Conservation (phyloP, 2,329 filamentous ascomycete species). For the Byssochlamys sp. region DNA sequence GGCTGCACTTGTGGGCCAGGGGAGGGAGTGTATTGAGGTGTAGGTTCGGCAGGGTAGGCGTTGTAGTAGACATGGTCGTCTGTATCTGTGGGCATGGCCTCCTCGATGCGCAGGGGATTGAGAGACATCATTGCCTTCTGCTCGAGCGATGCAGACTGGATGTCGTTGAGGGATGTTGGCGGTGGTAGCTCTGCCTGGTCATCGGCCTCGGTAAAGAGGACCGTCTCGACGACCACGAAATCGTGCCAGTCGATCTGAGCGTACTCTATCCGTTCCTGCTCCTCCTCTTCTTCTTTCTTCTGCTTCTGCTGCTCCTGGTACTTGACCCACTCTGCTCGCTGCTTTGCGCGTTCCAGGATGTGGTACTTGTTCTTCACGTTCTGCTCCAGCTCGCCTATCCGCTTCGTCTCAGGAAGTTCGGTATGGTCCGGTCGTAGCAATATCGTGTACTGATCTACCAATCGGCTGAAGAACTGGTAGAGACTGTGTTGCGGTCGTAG, state of each 20-base stretch:
- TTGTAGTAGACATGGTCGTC: conserved; percentile 46
- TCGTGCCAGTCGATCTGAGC: conserved; percentile 96
- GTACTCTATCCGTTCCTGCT: conserved; percentile 67
- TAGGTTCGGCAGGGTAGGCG: conserved; percentile 33
- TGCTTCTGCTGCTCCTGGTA: conserved; percentile 75
- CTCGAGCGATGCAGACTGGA: conserved; percentile 88
- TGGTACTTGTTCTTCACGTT: conserved; percentile 73
- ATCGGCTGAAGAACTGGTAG: conserved; percentile 85
- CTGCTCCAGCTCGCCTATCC: conserved; percentile 60
- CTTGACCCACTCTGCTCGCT: conserved; percentile 78
- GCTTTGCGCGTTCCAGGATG: conserved; percentile 68
- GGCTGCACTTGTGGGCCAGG: conserved; percentile 15
- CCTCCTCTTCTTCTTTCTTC: conserved; percentile 78
- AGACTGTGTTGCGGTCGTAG: conserved; percentile 89
- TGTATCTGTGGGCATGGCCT: conserved; percentile 79
- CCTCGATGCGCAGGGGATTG: conserved; percentile 74
- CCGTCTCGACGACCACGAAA: conserved; percentile 90
- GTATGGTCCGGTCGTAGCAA: conserved; percentile 60
- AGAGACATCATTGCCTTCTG: conserved; percentile 88
- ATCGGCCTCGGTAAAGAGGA: conserved; percentile 81
- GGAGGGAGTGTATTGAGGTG: conserved; percentile 17
- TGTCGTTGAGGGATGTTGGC: conserved; percentile 77
- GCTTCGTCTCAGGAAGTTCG: conserved; percentile 61
- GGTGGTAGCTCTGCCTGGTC: conserved; percentile 77
- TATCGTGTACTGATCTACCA: conserved; percentile 87